Conservation (phyloP, 1,284 basidiomycete genomes). For the Chalciporus sp. region DNA sequence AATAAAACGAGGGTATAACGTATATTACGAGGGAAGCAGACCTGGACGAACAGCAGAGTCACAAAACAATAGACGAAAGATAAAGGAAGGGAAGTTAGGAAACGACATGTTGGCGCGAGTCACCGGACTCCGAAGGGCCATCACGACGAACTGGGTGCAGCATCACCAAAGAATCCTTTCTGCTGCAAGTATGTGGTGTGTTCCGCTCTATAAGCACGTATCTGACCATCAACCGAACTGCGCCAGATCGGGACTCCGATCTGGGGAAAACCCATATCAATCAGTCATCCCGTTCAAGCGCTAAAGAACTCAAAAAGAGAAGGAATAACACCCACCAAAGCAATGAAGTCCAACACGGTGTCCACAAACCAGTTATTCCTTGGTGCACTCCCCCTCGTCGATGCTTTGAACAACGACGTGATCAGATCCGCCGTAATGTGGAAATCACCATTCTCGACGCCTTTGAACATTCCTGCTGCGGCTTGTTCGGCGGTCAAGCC, state of each 20-base stretch:
- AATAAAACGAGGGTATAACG: too few relatives aligned
- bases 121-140: too few relatives aligned
- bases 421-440: constrained; percentile 80
- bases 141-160: constrained; percentile 8
- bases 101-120: too few relatives aligned
- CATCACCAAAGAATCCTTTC: constrained; percentile 29
- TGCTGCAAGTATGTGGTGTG: constrained; percentile 28
- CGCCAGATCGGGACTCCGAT: constrained; percentile 37
- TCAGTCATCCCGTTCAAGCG: background rate
- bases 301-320: background rate
- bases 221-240: constrained; percentile 28
- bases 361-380: constrained; percentile 28
- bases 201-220: constrained; percentile 31
- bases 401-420: constrained; percentile 69
- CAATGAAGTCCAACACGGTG: constrained; percentile 23
- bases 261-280: constrained; percentile 12
- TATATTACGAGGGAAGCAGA: too few relatives aligned
- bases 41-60: too few relatives aligned
- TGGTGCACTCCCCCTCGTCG: constrained; percentile 70
- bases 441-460: constrained; percentile 71
- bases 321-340: constrained; percentile 22
- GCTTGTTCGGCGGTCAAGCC: constrained; percentile 69
- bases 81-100: too few relatives aligned
- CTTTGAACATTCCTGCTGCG: constrained; percentile 67
- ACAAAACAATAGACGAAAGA: too few relatives aligned